Evolutionary conservation across 2,329 filamentous ascomycete species (phyloP).

Genomic region (Colletotrichum incanum): DNA sequence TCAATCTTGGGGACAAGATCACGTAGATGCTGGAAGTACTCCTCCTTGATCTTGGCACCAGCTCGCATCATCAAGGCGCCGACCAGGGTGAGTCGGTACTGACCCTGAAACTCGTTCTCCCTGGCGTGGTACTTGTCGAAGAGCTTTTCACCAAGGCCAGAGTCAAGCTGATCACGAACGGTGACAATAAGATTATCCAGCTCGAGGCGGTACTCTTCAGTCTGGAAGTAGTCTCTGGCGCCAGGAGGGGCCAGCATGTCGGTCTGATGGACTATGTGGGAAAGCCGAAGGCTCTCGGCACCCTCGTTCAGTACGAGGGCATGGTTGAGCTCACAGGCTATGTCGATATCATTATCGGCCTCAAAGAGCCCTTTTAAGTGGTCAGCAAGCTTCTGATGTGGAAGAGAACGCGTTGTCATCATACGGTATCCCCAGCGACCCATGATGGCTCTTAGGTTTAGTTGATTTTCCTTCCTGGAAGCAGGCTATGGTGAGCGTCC

Average conservation of each 20-base stretch:
- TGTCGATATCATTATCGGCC: background rate
- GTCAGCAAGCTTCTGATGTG: background rate
- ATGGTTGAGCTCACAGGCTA: background rate
- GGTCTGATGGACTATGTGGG: background rate
- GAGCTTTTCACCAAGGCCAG: background rate
- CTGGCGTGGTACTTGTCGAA: slow-evolving; percentile 12
- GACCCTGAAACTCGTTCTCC: slow-evolving; percentile 12
- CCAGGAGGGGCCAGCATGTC: slow-evolving; percentile 7
- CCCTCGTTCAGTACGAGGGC: background rate
- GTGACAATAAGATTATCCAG: background rate
- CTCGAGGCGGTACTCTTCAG: background rate
- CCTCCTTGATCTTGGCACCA: slow-evolving; percentile 45
- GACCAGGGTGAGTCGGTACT: slow-evolving; percentile 45
- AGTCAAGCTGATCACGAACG: background rate
- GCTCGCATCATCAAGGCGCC: slow-evolving; percentile 47
- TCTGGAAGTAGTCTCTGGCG: background rate
- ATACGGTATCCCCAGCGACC: slow-evolving; percentile 20
- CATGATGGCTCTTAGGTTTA: background rate
- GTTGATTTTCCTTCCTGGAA: background rate
- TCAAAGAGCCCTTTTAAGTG: background rate
- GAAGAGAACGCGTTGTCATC: background rate
- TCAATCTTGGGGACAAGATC: slow-evolving; percentile 38
- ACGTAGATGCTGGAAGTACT: slow-evolving; percentile 44
- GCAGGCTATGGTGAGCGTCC: background rate
- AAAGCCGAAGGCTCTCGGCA: background rate